Evolutionary conservation across 805 yeast species (phyloP).

Genomic region (Kazachstania martiniae): DNA sequence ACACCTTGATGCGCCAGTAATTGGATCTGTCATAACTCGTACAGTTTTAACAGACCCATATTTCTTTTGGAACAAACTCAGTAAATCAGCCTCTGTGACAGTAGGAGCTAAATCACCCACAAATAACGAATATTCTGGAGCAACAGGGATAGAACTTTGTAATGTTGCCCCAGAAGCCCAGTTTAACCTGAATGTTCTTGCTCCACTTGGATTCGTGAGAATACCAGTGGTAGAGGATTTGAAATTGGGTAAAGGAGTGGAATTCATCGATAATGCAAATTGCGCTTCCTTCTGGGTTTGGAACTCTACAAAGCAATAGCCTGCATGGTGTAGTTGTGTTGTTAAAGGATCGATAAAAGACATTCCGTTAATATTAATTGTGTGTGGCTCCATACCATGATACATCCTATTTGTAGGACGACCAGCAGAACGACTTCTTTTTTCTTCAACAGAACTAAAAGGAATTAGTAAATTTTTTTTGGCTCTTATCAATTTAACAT

Average conservation of each 20-base stretch:
- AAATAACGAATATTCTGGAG: conserved; percentile 67
- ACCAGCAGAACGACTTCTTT: neutral
- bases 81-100: conserved; percentile 69
- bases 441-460: conserved; percentile 18
- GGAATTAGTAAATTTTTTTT: conserved; percentile 29
- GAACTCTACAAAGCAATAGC: conserved; percentile 74
- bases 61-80: conserved; percentile 58
- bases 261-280: conserved; percentile 55
- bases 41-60: conserved; percentile 66
- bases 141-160: conserved; percentile 55
- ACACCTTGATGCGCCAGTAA: conserved; percentile 65
- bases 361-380: conserved; percentile 22
- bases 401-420: neutral
- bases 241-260: conserved; percentile 49
- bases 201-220: conserved; percentile 29
- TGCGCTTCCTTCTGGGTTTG: conserved; percentile 59
- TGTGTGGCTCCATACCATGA: neutral
- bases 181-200: conserved; percentile 59
- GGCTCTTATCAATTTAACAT: conserved; percentile 55
- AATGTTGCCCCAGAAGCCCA: conserved; percentile 83
- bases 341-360: conserved; percentile 26
- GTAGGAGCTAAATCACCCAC: conserved; percentile 77
- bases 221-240: conserved; percentile 12
- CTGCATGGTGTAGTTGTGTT: conserved; percentile 35
- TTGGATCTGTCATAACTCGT: conserved; percentile 78